These are phyloP conservation scores for Trichoderma sp. DNA, from an alignment of 2,329 filamentous ascomycete species.

Conservation along the genomic window DNA sequence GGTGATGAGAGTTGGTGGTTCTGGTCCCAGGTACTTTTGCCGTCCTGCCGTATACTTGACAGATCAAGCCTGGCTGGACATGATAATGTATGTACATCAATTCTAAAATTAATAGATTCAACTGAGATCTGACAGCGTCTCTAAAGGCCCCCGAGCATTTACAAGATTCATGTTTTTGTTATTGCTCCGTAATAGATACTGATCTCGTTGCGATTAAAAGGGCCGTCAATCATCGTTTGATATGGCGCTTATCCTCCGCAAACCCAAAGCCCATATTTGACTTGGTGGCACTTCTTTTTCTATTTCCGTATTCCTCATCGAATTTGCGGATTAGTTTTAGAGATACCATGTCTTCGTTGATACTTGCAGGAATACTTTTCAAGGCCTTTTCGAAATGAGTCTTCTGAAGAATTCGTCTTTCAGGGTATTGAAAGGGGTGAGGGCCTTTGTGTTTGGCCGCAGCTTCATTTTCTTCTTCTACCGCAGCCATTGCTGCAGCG, in stretches of 20 bases:
- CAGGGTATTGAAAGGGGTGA: slow-evolving; percentile 62
- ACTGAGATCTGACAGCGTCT: neutral
- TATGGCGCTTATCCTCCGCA: slow-evolving; percentile 36
- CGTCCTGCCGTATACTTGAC: neutral
- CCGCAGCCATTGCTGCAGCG: slow-evolving; percentile 75
- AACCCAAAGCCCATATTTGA: slow-evolving; percentile 62
- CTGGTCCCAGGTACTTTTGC: neutral
- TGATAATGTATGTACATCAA: neutral
- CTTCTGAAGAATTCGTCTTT: slow-evolving; percentile 53
- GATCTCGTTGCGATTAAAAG: neutral
- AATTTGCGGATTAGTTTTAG: slow-evolving; percentile 89
- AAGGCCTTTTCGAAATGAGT: slow-evolving; percentile 84
- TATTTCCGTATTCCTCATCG: slow-evolving; percentile 91
- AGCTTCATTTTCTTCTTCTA: slow-evolving; percentile 68
- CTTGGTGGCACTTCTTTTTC: slow-evolving; percentile 63
- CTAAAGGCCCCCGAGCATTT: neutral
- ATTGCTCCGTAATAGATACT: neutral
- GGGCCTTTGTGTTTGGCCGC: slow-evolving; percentile 41
- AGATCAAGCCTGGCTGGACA: neutral
- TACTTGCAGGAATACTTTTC: slow-evolving; percentile 86
- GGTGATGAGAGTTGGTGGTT: neutral
- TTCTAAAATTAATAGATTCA: neutral
- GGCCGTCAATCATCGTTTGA: neutral
- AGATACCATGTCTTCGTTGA: slow-evolving; percentile 89
- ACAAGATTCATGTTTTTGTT: neutral